phyloP scores from a whole-genome alignment of 805 yeast species.

The Saccharomycopsis sp. region DNA sequence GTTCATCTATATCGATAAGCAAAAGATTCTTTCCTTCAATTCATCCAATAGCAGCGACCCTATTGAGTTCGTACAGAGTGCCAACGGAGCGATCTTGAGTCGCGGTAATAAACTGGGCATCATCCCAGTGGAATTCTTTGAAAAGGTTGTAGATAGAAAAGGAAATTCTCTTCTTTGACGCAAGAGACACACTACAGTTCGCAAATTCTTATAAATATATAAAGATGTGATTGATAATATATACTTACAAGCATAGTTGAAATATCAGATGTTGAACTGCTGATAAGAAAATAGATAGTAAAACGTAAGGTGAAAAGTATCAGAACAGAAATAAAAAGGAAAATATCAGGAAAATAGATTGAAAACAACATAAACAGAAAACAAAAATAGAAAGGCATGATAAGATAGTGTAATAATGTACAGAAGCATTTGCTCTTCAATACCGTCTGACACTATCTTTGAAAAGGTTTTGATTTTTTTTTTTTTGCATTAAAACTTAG shows the following conservation, averaged over 20 bases:
- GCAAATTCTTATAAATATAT: neutral
- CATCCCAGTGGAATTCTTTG: conserved; percentile 40
- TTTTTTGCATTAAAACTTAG: neutral
- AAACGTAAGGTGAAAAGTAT: neutral
- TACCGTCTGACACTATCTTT: neutral
- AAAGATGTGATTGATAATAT: neutral
- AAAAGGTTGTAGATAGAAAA: conserved; percentile 30
- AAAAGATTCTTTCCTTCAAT: conserved; percentile 37
- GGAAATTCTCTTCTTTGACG: neutral
- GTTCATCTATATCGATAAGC: conserved; percentile 56
- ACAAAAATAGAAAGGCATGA: neutral
- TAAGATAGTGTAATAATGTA: too few relatives aligned
- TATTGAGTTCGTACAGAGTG: conserved; percentile 50
- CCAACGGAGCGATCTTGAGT: conserved; percentile 69
- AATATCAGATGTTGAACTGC: too few relatives aligned
- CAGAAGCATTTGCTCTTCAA: too few relatives aligned
- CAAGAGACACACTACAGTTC: neutral
- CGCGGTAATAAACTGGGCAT: conserved; percentile 53
- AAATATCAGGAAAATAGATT: neutral
- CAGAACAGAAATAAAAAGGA: neutral
- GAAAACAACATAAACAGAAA: neutral
- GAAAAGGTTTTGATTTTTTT: neutral
- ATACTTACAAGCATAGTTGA: neutral
- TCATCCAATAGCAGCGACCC: conserved; percentile 31
- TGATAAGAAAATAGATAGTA: too few relatives aligned